These are phyloP conservation scores for Mrakiaceae sp. DNA, from an alignment of 1,284 basidiomycete species.

Conservation along the genomic window DNA sequence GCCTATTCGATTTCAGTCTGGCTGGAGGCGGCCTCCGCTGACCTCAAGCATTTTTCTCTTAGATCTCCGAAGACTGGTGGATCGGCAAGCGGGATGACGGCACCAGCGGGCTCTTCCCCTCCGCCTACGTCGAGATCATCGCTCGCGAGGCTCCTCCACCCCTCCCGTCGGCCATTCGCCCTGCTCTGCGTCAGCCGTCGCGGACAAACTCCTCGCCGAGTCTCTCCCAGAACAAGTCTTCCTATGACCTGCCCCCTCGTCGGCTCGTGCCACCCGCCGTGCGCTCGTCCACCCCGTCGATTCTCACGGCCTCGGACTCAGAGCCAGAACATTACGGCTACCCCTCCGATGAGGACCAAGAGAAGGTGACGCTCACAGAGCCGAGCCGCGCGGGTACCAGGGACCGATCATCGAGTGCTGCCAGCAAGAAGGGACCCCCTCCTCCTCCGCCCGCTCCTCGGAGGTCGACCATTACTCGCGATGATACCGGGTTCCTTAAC, in stretches of 20 bases:
- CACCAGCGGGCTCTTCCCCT: slow-evolving; percentile 62
- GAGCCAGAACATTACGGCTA: not conserved
- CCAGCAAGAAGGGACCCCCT: not conserved
- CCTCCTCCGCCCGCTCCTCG: not conserved
- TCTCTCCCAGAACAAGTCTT: too few species aligned
- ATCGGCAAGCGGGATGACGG: slow-evolving; percentile 56
- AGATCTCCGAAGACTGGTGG: slow-evolving; percentile 63
- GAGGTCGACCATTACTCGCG: not conserved
- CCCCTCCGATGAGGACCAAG: not conserved
- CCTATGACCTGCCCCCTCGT: too few species aligned
- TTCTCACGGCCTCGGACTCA: not conserved
- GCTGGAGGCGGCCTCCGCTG: too few species aligned
- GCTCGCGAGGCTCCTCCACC: slow-evolving; percentile 24
- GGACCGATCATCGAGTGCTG: too few species aligned
- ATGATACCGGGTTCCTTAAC: too few species aligned
- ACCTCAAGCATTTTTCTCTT: too few species aligned
- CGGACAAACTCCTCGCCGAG: too few species aligned
- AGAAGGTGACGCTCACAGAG: not conserved
- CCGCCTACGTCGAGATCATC: slow-evolving; percentile 43
- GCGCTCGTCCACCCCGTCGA: slow-evolving; percentile 13
- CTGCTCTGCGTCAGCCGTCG: slow-evolving; percentile 2
- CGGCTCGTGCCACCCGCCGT: slow-evolving; percentile 16
- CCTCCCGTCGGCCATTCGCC: slow-evolving; percentile 14
- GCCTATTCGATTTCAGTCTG: too few species aligned
- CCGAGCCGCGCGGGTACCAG: too few species aligned